Evolutionary conservation across 495 filamentous ascomycete genomes (phyloP).

Genomic region (Coniosporium apollinis): DNA sequence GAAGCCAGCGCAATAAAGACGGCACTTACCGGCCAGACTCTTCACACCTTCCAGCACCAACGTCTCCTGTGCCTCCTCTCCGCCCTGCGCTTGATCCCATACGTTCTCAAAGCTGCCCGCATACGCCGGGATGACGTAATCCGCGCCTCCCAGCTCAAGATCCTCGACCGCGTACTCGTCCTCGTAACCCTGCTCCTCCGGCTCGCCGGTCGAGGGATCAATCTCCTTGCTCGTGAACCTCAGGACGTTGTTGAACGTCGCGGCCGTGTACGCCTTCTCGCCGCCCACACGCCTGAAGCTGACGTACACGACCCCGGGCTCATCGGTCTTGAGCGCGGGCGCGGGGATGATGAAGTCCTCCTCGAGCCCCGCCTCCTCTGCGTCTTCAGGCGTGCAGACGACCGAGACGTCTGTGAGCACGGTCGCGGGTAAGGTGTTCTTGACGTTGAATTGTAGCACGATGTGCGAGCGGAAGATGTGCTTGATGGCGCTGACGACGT

Average conservation of each 20-base stretch:
- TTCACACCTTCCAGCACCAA: slow-evolving; percentile 78
- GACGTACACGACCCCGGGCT: slow-evolving; percentile 86
- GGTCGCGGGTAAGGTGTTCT: slow-evolving; percentile 87
- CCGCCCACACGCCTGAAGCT: slow-evolving; percentile 72
- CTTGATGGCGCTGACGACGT: slow-evolving; percentile 84
- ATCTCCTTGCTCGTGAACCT: slow-evolving; percentile 98
- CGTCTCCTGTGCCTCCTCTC: slow-evolving; percentile 83
- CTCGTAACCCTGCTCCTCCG: slow-evolving; percentile 83
- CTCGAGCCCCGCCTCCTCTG: slow-evolving; percentile 41
- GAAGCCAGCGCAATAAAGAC: slow-evolving; percentile 1
- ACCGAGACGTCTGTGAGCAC: slow-evolving; percentile 84
- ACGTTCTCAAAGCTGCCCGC: slow-evolving; percentile 89
- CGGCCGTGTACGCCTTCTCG: slow-evolving; percentile 51
- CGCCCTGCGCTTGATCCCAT: slow-evolving; percentile 79
- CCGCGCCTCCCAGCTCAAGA: slow-evolving; percentile 76
- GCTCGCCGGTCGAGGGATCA: slow-evolving; percentile 82
- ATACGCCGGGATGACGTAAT: slow-evolving; percentile 86
- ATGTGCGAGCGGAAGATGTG: slow-evolving; percentile 95
- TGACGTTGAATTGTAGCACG: slow-evolving; percentile 93
- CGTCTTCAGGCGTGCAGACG: slow-evolving; percentile 67
- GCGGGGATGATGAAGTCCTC: slow-evolving; percentile 92
- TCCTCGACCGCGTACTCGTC: slow-evolving; percentile 97
- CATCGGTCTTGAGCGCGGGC: slow-evolving; percentile 58
- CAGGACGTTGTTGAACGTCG: slow-evolving; percentile 77
- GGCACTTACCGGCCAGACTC: slow-evolving; percentile 70